These are phyloP conservation scores for Camelina laxa DNA, from an alignment of 345 rosid species.

Conservation along the genomic window DNA sequence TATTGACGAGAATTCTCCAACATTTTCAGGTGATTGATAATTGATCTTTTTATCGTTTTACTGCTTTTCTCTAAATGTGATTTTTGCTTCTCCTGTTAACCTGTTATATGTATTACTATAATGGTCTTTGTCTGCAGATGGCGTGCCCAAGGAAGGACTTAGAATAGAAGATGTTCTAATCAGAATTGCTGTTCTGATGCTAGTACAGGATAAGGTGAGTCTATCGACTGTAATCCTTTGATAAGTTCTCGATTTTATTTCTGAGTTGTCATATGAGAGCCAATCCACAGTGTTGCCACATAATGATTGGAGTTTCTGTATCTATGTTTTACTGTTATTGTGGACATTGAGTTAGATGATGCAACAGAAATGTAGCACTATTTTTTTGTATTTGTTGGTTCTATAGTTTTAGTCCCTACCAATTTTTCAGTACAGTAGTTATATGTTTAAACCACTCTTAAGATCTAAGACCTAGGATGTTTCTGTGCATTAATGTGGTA, in stretches of 20 bases:
- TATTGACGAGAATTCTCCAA: slow-evolving; percentile 60
- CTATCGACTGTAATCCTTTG: slow-evolving; percentile 10
- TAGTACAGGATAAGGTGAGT: slow-evolving; percentile 79
- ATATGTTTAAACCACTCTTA: slow-evolving; percentile 4
- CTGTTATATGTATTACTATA: slow-evolving; percentile 6
- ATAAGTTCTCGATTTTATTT: slow-evolving; percentile 10
- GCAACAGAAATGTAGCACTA: background rate
- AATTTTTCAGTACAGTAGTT: background rate
- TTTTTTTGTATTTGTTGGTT: slow-evolving; percentile 7
- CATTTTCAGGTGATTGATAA: slow-evolving; percentile 70
- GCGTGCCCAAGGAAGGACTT: slow-evolving; percentile 99
- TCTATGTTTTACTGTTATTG: slow-evolving; percentile 18
- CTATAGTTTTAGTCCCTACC: slow-evolving; percentile 4
- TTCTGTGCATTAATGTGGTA: slow-evolving; percentile 2
- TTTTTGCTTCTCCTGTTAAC: slow-evolving; percentile 25
- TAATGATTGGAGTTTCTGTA: slow-evolving; percentile 22
- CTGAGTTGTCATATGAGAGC: slow-evolving; percentile 21
- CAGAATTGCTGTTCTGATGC: slow-evolving; percentile 72
- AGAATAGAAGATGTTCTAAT: slow-evolving; percentile 86
- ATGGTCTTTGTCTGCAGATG: slow-evolving; percentile 63
- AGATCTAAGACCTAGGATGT: background rate
- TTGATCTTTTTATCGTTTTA: slow-evolving; percentile 17
- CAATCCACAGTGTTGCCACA: slow-evolving; percentile 18
- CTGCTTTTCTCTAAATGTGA: slow-evolving; percentile 9
- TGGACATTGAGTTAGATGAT: slow-evolving; percentile 23